These are phyloP conservation scores for Tetradesmus obliquus DNA, from an alignment of 139 green algal genomes.

Conservation along the genomic window DNA sequence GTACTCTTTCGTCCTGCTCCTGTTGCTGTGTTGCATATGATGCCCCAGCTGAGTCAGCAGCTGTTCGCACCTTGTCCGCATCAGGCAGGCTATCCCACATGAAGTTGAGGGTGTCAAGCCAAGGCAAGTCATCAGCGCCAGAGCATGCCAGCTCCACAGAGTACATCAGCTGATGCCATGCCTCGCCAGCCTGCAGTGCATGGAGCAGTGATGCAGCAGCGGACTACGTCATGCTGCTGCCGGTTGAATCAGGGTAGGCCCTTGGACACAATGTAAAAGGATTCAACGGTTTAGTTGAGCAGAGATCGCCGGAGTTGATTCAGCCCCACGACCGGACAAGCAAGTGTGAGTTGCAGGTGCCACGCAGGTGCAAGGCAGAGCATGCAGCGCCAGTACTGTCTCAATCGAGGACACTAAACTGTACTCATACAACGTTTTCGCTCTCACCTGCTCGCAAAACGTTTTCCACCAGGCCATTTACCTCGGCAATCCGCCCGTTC, in stretches of 20 bases:
- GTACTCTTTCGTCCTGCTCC: not conserved
- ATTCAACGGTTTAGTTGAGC: too few species aligned
- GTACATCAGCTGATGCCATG: conserved; percentile 15
- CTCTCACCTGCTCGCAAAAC: conserved; percentile 3
- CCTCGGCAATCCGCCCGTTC: not conserved
- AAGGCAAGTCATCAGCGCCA: conserved; percentile 14
- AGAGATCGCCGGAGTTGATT: not conserved
- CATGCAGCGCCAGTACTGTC: not conserved
- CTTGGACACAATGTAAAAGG: not conserved
- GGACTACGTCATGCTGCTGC: not conserved
- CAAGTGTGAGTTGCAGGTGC: not conserved
- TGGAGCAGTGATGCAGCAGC: not conserved
- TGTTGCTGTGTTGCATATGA: not conserved
- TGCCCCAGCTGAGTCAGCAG: not conserved
- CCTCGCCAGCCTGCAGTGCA: not conserved
- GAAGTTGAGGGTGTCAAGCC: conserved; percentile 37
- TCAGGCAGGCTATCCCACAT: conserved; percentile 43
- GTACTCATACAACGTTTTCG: not conserved
- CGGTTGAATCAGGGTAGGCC: not conserved
- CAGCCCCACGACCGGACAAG: not conserved
- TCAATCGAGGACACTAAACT: not conserved
- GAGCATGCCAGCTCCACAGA: not conserved
- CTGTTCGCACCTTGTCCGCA: conserved; percentile 33
- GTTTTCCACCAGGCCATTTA: conserved; percentile 16
- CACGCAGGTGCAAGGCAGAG: not conserved